A percentile compares a stretch with the other conserved stretches of the same genome.
Conservation (phyloP, 768 basidiomycete genomes). For the Exidia glandulosa region DNA sequence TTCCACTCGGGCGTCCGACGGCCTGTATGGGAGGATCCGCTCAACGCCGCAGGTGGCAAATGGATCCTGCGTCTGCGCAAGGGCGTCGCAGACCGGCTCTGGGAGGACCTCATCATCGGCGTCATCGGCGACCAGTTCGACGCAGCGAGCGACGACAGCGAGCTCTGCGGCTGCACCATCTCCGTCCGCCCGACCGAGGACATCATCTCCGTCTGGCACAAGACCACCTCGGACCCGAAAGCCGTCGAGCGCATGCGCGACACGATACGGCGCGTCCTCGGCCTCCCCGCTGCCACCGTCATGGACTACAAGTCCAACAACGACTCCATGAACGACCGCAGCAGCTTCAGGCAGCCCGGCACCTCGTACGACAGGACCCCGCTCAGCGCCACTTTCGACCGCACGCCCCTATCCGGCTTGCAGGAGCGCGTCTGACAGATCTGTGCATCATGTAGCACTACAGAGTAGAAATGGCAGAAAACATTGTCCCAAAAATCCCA, state of each 20-base stretch:
- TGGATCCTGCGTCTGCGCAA: conserved; percentile 93
- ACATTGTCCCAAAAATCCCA: too few relatives aligned
- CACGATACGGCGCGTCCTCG: conserved; percentile 63
- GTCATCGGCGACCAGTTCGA: conserved; percentile 88
- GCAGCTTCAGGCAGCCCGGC: conserved; percentile 68
- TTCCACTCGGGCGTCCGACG: conserved; percentile 78
- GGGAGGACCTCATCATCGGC: conserved; percentile 83
- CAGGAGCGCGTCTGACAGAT: not conserved
- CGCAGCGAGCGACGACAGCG: conserved; percentile 33
- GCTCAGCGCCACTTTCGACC: not conserved
- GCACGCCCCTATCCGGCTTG: not conserved
- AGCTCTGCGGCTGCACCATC: conserved; percentile 92
- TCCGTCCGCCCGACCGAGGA: conserved; percentile 90
- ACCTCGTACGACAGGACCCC: not conserved
- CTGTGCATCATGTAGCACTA: too few relatives aligned
- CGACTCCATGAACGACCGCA: conserved; percentile 83
- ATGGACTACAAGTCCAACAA: conserved; percentile 97
- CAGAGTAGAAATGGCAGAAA: too few relatives aligned
- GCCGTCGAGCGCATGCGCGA: conserved; percentile 81
- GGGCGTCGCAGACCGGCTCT: conserved; percentile 79
- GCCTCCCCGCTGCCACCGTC: conserved; percentile 62
- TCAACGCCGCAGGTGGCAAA: conserved; percentile 80
- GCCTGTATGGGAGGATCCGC: conserved; percentile 93
- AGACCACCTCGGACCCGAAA: conserved; percentile 63
- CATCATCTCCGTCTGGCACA: conserved; percentile 89